Base-by-base conservation (phyloP, 495 filamentous ascomycete genomes). In the Podospora pseudoanserina region DNA sequence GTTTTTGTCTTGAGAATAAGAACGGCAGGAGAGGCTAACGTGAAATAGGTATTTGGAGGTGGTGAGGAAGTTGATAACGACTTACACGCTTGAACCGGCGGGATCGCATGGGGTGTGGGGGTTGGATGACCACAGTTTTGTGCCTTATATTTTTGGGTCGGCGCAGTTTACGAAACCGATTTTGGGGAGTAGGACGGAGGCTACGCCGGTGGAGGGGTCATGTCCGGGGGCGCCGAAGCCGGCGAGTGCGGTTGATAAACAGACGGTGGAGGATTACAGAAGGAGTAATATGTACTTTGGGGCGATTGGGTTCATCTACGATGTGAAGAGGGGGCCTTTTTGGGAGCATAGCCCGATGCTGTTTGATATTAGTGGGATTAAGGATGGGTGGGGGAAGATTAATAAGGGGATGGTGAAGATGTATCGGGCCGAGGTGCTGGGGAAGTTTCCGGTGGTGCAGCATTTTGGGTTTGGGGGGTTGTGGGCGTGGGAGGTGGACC, bases 321-420 rank as follows among this genome's bases (percentile, higher is more conserved):
- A 98, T 80, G 95, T 99, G 63, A 99, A 99, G 77, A 92, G 83
- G 65, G 95, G 95, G 0, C 95, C 96, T 1, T 99, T 99, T 78
- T 98, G 95, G 96, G 95, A 98, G 72, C 95, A 99, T 74, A 96
- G 92, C 67, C 96, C 93, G 2, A 94, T 96, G 74, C 83, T 99
- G 19, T 99, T 88, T 74, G 96, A 99, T 79, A 93, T 99, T 39
- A 94, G 91, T 4, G 95, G 95, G 19, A 88, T 99, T 66, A 87
- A 84, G 67, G 86, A 90, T 65, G 96, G 95, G 39, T 99, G 95
- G 95, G 95, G 89, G 28, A 99, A 99, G 81, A 96, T 99, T 70
- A 98, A 98, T 77, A 98, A 97, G 86, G 94, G 94, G 34, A 97
- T 99, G 95, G 89, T 94, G 73, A 94, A 93, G 77, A 99, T 99